Evolutionary conservation across 2,329 filamentous ascomycete species (phyloP), one percentile per base, ranked within the genome.

Genomic region (Leptographium procerum): DNA sequence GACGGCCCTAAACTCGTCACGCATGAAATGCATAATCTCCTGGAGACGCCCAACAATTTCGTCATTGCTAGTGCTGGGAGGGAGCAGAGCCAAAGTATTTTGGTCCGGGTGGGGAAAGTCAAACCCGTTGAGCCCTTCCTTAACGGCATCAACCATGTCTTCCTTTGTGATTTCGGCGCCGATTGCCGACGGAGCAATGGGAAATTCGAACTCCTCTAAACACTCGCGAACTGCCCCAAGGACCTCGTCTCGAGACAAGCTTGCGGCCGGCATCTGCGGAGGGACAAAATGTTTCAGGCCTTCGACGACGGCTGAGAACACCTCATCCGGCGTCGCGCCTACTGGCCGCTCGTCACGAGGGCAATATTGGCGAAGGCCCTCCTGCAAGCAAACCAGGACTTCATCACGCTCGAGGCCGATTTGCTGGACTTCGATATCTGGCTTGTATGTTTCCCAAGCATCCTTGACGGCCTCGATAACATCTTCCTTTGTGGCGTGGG

Each of bases 381-480:
- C 87, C 64, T 88, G 85, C 29, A 97, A 78, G 64, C 91, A 95
- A 45, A 87, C 84, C 16, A 97, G 77, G 53, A 97, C 88, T 67
- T 97, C 92, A 14, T 96, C 90, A 6, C 90, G 82, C 69, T 96
- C 92, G 1, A 97, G 77, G 2, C 91, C 92, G 62, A 95, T 88
- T 66, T 95, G 90, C 65, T 96, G 87, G 5, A 95, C 80, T 65
- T 95, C 87, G 55, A 96, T 90, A 65, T 96, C 90, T 1, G 92
- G 92, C 72, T 95, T 95, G 73, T 95, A 95, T 57, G 85, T 89
- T 68, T 96, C 92, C 84, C 91, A 95, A 1, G 91, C 92, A 65
- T 96, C 91, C 64, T 86, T 85, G 16, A 97, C 88, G 3, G 91
- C 91, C 31, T 88, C 81, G 2, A 97, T 81, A 40, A 97, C 89